Base-by-base conservation (phyloP, 1,284 basidiomycete genomes). In the Polyporus tsugae region DNA sequence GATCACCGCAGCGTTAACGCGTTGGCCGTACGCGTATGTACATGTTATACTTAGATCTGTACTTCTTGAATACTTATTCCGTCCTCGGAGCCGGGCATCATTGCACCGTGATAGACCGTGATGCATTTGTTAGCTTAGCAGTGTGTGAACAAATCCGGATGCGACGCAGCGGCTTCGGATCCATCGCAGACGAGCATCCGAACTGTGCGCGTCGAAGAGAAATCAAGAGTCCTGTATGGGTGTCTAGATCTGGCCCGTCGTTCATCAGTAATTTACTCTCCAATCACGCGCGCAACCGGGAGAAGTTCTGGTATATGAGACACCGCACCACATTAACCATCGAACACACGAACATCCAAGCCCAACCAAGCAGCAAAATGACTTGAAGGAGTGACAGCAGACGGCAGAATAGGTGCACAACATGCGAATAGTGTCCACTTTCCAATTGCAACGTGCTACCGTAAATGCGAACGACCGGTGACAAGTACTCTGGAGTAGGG, bases 401-500 rank as follows among this genome's bases (percentile, higher is more conserved):
- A 25, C 7, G 46, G 22, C 22, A 25, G 4, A 4, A 25, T 49
- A 49, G 46, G 46, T 49, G 46, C 46, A 49, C 46, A 49, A 49
- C 46, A 49, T 22, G 44, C 22, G 46, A 22, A 7, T 22, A 49
- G 9, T 49, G 46, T 49, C 46, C 46, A 49, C 25, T 49, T 49
- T 25, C 46, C 46, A 49, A 49, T 49, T 25, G 22, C 46, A 49
- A 49, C 46, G 46, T 25, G 46, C 22, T 49, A 49, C 46, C 46
- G 46, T 22, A 49, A 49, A 25, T 22, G 22, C 22, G 46, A 49
- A 49, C 46, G 11, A 49, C 46, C 44, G 10, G 46, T 49, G 22
- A 49, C 46, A 22, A 49, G 46, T 49, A 49, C n/a, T 25, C 4
- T 10, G 22, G 46, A 13, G 25, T 25, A 11, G 10, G 46, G 22